A percentile compares a stretch with the other conserved stretches of the same genome.
These are phyloP conservation scores for Acanthamoeba lenticulata DNA, from an alignment of 208 protist species.

Conservation along the genomic window DNA sequence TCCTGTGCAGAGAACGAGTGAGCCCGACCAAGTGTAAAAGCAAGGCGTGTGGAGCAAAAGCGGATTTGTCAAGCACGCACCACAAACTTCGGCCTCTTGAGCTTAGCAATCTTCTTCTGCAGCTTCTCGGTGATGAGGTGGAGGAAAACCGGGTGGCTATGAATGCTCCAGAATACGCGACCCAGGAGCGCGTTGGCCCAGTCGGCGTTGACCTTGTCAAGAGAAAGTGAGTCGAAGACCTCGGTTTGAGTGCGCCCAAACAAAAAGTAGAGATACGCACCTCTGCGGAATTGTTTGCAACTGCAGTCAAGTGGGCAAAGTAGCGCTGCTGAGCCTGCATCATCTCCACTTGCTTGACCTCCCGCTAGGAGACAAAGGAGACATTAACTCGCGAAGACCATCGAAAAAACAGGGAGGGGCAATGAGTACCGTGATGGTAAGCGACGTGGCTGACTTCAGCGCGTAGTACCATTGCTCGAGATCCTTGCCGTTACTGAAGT, in stretches of 20 bases:
- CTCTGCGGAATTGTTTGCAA: neutral
- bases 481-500: neutral
- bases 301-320: neutral
- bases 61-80: neutral
- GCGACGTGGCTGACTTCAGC: neutral
- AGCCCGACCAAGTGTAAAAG: neutral
- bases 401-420: neutral
- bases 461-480: constrained; percentile 29
- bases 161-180: constrained; percentile 9
- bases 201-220: neutral
- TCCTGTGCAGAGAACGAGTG: neutral
- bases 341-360: neutral
- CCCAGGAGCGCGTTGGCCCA: constrained; percentile 10
- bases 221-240: neutral
- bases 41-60: neutral
- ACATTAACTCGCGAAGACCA: neutral
- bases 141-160: constrained; percentile 7
- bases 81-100: constrained; percentile 44
- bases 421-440: neutral
- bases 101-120: constrained; percentile 22
- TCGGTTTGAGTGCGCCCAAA: neutral
- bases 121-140: neutral
- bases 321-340: neutral
- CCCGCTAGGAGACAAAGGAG: neutral
- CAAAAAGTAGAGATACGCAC: neutral